A percentile compares a stretch with the other conserved stretches of the same genome.
Evolutionary conservation across 192 early-diverging fungal species (phyloP).

Genomic region (Allomyces javanicus): DNA sequence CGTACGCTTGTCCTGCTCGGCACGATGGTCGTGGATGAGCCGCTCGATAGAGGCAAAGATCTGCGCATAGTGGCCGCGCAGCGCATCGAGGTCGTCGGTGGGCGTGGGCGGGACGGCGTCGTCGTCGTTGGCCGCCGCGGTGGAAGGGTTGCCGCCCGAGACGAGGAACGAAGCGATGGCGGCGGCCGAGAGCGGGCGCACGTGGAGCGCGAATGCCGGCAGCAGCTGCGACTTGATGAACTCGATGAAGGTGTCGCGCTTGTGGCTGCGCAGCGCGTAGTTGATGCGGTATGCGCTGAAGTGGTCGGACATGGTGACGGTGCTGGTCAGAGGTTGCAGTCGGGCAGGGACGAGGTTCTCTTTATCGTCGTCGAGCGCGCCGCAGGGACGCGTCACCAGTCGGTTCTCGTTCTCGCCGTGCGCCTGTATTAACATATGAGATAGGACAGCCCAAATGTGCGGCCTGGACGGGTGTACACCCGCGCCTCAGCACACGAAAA

Average conservation of each 20-base stretch:
- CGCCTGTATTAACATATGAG: too few relatives aligned
- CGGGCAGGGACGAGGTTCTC: too few relatives aligned
- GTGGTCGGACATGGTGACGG: not conserved
- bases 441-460: too few relatives aligned
- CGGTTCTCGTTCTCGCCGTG: too few relatives aligned
- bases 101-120: not conserved
- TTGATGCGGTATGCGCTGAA: constrained; percentile 17
- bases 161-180: constrained; percentile 3
- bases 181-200: constrained; percentile 15
- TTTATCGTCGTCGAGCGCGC: too few relatives aligned
- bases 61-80: constrained; percentile 43
- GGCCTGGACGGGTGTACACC: too few relatives aligned
- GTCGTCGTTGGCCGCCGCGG: not conserved
- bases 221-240: constrained; percentile 77
- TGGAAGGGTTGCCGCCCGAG: not conserved
- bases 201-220: constrained; percentile 71
- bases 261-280: constrained; percentile 50
- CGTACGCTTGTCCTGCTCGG: constrained; percentile 9
- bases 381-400: too few relatives aligned
- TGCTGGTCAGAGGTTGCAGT: too few relatives aligned
- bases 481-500: too few relatives aligned
- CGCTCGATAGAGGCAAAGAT: constrained; percentile 58
- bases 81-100: constrained; percentile 26
- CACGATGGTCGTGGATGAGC: constrained; percentile 47
- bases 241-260: constrained; percentile 75